phyloP scores from a whole-genome alignment of 2,329 filamentous ascomycete genomes.

The Clonostachys chloroleuca region DNA sequence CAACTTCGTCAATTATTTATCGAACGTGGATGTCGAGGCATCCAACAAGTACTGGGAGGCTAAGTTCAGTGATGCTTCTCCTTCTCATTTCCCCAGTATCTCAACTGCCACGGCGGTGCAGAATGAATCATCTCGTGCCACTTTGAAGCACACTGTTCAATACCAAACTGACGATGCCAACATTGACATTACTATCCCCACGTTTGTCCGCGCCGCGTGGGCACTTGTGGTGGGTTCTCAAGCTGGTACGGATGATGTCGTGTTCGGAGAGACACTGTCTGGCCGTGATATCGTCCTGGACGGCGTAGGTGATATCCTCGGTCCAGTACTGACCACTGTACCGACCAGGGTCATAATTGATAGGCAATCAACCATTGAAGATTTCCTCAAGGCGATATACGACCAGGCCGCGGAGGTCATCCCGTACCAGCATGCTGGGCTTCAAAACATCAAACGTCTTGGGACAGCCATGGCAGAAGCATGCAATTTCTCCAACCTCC shows the following conservation, averaged over 20 bases:
- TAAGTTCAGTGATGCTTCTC: constrained; percentile 1
- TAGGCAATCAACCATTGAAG: constrained; percentile 25
- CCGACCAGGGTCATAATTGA: constrained; percentile 40
- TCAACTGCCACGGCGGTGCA: constrained; percentile 3
- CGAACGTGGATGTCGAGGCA: constrained; percentile 14
- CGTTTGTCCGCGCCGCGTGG: constrained; percentile 44
- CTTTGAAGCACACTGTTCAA: too few species aligned
- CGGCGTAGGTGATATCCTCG: constrained; percentile 42
- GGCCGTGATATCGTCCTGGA: constrained; percentile 38
- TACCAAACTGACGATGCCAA: too few species aligned
- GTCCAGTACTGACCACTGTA: constrained; percentile 50
- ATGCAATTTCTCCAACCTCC: constrained; percentile 9
- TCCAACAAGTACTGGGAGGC: constrained; percentile 1
- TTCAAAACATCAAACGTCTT: constrained; percentile 10
- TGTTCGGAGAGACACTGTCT: constrained; percentile 51
- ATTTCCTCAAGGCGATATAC: constrained; percentile 11
- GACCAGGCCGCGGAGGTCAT: constrained; percentile 10
- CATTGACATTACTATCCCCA: constrained; percentile 25
- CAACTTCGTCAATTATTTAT: constrained; percentile 33
- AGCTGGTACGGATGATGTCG: constrained; percentile 38
- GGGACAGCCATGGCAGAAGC: constrained; percentile 2
- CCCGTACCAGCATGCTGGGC: constrained; percentile 9
- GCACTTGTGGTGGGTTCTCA: constrained; percentile 43
- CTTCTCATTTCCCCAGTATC: constrained; percentile 3
- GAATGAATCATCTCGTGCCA: too few species aligned